Evolutionary conservation across 306 rosid genomes (phyloP).

Genomic region (Gastrolobium villosum): DNA sequence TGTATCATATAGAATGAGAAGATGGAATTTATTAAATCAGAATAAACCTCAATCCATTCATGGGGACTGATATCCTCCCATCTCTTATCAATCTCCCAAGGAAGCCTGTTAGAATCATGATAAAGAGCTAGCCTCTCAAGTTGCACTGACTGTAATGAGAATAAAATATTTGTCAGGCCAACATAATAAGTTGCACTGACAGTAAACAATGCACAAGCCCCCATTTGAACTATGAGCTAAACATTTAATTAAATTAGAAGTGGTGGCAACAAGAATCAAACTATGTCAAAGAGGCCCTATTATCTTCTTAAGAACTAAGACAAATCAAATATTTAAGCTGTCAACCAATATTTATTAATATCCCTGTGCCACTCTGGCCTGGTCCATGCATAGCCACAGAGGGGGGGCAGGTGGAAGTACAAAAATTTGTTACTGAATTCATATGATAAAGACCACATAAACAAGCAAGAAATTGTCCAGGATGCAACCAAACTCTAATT

Average conservation of each 20-base stretch:
- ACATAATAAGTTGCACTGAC: constrained; percentile 30
- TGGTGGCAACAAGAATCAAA: constrained; percentile 15
- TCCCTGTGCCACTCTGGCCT: constrained; percentile 24
- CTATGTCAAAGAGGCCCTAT: constrained; percentile 1
- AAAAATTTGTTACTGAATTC: constrained; percentile 1
- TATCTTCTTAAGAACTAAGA: constrained; percentile 33
- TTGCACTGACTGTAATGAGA: constrained; percentile 77
- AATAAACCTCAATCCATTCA: constrained; percentile 95
- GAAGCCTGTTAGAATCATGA: constrained; percentile 84
- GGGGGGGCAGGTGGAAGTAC: neutral
- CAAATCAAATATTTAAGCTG: constrained; percentile 23
- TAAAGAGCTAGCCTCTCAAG: constrained; percentile 97
- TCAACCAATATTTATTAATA: constrained; percentile 23
- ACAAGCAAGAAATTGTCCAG: constrained; percentile 19
- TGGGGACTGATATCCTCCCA: constrained; percentile 91
- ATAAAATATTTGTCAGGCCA: constrained; percentile 40
- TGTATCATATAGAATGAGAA: constrained; percentile 32
- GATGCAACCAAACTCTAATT: constrained; percentile 7
- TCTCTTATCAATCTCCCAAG: constrained; percentile 85
- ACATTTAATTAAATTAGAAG: constrained; percentile 9
- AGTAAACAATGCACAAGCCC: constrained; percentile 20
- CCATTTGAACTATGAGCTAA: constrained; percentile 19
- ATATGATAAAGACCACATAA: neutral
- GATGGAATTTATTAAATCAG: constrained; percentile 18
- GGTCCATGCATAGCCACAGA: constrained; percentile 4